Evolutionary conservation across 139 green algal species (phyloP).

Genomic region (Klebsormidium nitens): DNA sequence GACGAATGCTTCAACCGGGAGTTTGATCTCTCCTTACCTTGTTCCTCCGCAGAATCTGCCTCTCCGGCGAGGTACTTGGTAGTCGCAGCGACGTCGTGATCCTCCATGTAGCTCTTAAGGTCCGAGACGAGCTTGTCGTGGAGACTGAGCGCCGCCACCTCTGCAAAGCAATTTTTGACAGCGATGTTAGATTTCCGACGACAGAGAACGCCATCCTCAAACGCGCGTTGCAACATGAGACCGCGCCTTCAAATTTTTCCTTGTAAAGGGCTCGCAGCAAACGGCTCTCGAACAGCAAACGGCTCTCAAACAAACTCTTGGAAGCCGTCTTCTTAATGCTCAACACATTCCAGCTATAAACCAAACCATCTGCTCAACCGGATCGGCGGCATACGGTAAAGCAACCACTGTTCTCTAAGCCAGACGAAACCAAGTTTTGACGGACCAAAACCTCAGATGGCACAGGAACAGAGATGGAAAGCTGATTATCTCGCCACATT

Average conservation of each 20-base stretch:
- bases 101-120: constrained; percentile 25
- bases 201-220: neutral
- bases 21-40: constrained; percentile 10
- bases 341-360: too few relatives aligned
- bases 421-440: too few relatives aligned
- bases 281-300: too few relatives aligned
- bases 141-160: constrained; percentile 17
- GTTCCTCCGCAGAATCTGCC: neutral
- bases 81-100: constrained; percentile 21
- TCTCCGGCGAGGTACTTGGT: constrained; percentile 9
- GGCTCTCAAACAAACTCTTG: too few relatives aligned
- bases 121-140: constrained; percentile 32
- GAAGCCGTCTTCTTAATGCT: too few relatives aligned
- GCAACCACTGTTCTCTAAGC: too few relatives aligned
- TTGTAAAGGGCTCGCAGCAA: neutral
- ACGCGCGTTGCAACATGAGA: too few relatives aligned
- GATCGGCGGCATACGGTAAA: too few relatives aligned
- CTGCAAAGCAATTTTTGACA: constrained; percentile 7
- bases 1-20: constrained; percentile 18
- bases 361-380: too few relatives aligned
- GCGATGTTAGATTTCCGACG: constrained; percentile 13
- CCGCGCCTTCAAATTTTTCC: constrained; percentile 12
- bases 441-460: too few relatives aligned
- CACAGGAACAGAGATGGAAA: too few relatives aligned
- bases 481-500: too few relatives aligned